Base-by-base conservation (phyloP, 2,329 filamentous ascomycete genomes). In the Curvularia sp. region DNA sequence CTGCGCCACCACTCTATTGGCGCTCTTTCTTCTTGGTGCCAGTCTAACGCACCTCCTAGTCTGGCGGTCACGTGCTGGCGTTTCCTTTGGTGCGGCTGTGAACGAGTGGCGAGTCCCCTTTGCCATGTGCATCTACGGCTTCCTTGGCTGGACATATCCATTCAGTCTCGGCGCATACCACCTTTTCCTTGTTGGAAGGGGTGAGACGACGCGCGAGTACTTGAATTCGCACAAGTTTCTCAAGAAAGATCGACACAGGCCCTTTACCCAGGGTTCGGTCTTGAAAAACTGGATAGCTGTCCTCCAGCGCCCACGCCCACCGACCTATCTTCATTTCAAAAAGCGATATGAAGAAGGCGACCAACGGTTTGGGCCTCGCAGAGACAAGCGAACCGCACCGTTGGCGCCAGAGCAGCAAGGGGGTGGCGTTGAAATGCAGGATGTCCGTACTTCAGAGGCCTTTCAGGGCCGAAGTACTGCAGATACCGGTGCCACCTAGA, bases 191-290 rank as follows among this genome's bases (percentile, higher is more conserved):
- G 92, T 96, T 80, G 90, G 88, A 6, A 85, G 94, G 31, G 95
- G 94, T 49, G 94, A 99, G 81, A 99, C 94, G 0, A 99, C 95
- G 0, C 85, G 95, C 67, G 95, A 99, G 78, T 97, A 97, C 76
- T 87, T 99, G 64, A 97, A 96, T 78, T 93, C 91, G 4, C 92
- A 97, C 78, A 98, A 98, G 77, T 98, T 99, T 75, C 82, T 89
- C 63, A 96, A 95, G 79, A 89, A 90, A 68, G 94, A 99, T 75
- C 88, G 95, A 12, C 96, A 97, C 77, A 85, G 93, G 43, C 92
- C 95, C 1, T 99, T 96, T 69, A 93, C 88, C 1, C 93, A 96
- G 72, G 89, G 88, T 35, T 89, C 82, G 65, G 81, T 89, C 48
- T 77, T 90, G 70, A 89, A 85, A 70, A 99, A 99, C 77, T 93